Percentiles rank a stretch among this genome's conserved stretches.
Conservation (phyloP, 139 green algal species). For the Chlorella sp. region DNA sequence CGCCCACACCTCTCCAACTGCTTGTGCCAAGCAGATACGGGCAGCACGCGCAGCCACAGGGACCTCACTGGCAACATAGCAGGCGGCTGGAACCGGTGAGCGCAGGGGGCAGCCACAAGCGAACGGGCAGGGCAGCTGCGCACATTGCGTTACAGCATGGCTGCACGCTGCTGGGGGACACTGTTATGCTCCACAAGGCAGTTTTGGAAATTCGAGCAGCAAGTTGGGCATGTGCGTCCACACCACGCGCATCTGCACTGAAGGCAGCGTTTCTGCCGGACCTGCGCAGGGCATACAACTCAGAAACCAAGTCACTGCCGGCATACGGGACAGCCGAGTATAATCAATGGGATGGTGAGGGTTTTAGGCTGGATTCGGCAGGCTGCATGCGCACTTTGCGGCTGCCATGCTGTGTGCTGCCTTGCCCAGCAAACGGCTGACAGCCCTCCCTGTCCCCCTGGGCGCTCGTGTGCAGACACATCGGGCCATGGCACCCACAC, state of each 20-base stretch:
- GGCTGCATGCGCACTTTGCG: too few species aligned
- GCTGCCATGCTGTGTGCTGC: too few species aligned
- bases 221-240: not conserved
- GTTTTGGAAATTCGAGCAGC: not conserved
- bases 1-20: too few species aligned
- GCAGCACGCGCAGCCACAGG: not conserved
- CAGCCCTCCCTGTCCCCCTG: not conserved
- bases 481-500: conserved; percentile 1
- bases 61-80: not conserved
- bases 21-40: not conserved
- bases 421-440: not conserved
- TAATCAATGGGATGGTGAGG: too few species aligned
- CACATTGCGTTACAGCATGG: not conserved
- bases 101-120: too few species aligned
- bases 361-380: too few species aligned
- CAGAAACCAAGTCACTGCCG: not conserved
- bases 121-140: conserved; percentile 5
- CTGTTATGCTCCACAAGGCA: not conserved
- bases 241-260: not conserved
- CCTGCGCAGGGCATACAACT: not conserved
- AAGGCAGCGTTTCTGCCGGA: not conserved
- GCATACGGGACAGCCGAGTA: too few species aligned
- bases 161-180: not conserved
- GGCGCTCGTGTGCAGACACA: not conserved
- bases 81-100: conserved; percentile 5